Evolutionary conservation across 805 yeast species (phyloP), one percentile per base, ranked within the genome.

Genomic region (Candida railenensis): DNA sequence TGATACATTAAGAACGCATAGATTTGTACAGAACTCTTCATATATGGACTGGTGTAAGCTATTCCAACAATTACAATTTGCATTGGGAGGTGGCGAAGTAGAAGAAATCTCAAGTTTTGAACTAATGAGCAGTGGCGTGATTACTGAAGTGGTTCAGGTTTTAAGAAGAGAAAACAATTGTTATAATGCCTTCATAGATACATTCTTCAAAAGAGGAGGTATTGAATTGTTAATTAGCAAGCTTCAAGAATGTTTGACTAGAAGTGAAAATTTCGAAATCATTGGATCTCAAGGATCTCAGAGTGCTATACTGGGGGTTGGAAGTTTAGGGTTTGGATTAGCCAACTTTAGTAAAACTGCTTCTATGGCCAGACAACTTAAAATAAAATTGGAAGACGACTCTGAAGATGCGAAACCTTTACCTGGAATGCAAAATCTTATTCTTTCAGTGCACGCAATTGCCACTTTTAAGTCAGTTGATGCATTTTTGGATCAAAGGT

Each of bases 261-360:
- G 96, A 54, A 73, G 82, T 0, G 97, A 90, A 59, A 70, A 84
- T 0, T 87, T 89, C 60, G 85, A 82, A 36, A 80, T 89, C 15
- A 61, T 77, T 1, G 71, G 79, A 0, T 66, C 80, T 56, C 87
- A 77, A 12, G 51, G 55, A 12, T 14, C 41, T 15, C 21, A 9
- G 4, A 19, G 39, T 36, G 30, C 30, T 7, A 7, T 25, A 25
- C 39, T 15, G 21, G 39, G 22, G 12, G 19, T 4, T 36, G 22
- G 8, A 36, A 36, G 21, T 22, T 36, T 36, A 4, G 39, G 39
- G 12, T 16, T 16, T 36, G 22, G 39, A 20, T 49, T 53, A 5
- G 56, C 3, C 46, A 43, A n/a, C 37, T 56, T 3, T 7, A 15
- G 30, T 37, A 78, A 80, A 22, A 77, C 87, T 1, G 71, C 82